Evolutionary conservation across 2,329 filamentous ascomycete genomes (phyloP).

Genomic region (Fusarium buharicum): DNA sequence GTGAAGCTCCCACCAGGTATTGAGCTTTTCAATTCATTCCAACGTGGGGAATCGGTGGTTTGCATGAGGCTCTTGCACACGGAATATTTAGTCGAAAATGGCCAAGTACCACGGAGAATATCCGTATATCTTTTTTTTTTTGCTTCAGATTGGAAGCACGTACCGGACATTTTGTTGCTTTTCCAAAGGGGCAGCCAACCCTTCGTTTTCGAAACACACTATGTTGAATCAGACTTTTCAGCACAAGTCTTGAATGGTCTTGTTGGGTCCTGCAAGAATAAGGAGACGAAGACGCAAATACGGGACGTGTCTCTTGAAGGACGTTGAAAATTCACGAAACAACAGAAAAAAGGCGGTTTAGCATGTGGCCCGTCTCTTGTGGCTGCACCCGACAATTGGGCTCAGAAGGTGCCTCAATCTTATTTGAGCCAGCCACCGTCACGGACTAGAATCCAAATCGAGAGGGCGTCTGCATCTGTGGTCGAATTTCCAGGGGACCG

Average conservation of each 20-base stretch:
- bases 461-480: slow-evolving; percentile 36
- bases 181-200: not conserved
- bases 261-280: slow-evolving; percentile 28
- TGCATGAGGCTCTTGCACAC: too few species aligned
- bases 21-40: too few species aligned
- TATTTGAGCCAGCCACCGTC: slow-evolving; percentile 44
- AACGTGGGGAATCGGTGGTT: too few species aligned
- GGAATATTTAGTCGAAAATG: too few species aligned
- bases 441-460: slow-evolving; percentile 39
- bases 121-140: too few species aligned
- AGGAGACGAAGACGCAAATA: slow-evolving; percentile 16
- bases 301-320: not conserved
- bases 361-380: slow-evolving; percentile 20
- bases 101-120: too few species aligned
- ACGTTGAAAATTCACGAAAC: slow-evolving; percentile 14
- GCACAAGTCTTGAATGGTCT: not conserved
- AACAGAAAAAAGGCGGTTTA: slow-evolving; percentile 21
- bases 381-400: slow-evolving; percentile 23
- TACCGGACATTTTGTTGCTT: not conserved
- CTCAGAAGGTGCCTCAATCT: slow-evolving; percentile 36
- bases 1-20: too few species aligned
- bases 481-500: slow-evolving; percentile 28
- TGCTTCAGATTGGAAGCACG: too few species aligned
- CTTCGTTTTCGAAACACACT: slow-evolving; percentile 14
- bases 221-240: not conserved